Base-by-base conservation (phyloP, 768 basidiomycete species). In the Collybia sp. region DNA sequence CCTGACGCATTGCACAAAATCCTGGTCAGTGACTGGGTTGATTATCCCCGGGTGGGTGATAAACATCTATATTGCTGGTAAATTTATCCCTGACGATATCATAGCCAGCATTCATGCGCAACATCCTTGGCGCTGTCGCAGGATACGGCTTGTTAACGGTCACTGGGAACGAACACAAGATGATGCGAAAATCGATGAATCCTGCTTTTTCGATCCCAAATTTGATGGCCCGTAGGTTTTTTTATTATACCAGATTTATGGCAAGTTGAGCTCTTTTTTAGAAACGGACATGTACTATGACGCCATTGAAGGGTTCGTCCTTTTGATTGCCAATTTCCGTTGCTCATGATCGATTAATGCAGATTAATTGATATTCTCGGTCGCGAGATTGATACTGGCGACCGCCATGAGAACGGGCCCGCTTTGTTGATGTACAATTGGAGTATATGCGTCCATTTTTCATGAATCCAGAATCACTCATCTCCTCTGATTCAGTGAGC, bases 161-260 rank as follows among this genome's bases (percentile, higher is more conserved):
- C 13, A 77, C 73, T 1, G 74, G 76, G 5, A 63, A 70, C 32
- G 72, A 71, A 30, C 75, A 77, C 52, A 74, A 67, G 49, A 67
- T 66, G 42, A 73, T 78, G 72, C 70, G 73, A 31, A 74, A 67
- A 51, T 64, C 65, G 1, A 75, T 79, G 72, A 76, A 73, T 43
- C 74, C 76, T 1, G 76, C 76, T 0, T 77, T 79, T 52, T 74
- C 74, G 0, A 62, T 77, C 18, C 59, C 67, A 2, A 76, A 64
- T 46, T 61, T 72, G 12, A 63, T 58, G 50, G 60, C 66, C 33
- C 66, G 68, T 70, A 49, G 33, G 67, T 53, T 40, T 40, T 25
- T 30, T 17, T 10, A 13, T 19, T 12, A 8, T 18, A 6, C 47
- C 3, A 25, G 25, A 25, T 25, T n/a, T 25, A 25, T 25, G 25